Evolutionary conservation across 768 basidiomycete genomes (phyloP), one percentile per base, ranked within the genome.

Genomic region (Daedaleopsis nitida): DNA sequence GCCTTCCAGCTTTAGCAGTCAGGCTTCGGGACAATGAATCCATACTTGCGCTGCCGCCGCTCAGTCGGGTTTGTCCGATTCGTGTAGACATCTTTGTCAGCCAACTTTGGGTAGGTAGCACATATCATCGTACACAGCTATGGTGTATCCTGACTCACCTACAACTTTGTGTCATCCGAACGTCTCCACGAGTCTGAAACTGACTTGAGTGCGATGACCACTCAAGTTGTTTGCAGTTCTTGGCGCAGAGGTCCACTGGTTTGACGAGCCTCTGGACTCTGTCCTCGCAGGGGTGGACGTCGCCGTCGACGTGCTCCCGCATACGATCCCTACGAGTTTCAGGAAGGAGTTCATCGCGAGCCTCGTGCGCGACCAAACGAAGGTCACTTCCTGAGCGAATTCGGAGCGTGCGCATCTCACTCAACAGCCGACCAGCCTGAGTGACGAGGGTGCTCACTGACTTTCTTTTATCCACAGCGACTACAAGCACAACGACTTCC

Each of bases 361-460:
- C 10, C 47, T 50, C 2, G 62, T 45, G 1, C 23, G 45, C 17
- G 57, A 34, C 56, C 54, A 50, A 27, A 59, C 57, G 14, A 63
- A 64, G 57, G 68, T 64, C 66, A 66, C 47, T 66, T 69, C 52
- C 62, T 65, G 17, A 57, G 61, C 52, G 68, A 69, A 47, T 69
- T 57, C 24, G 68, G 67, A 34, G 34, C n/a, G 67, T 68, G 57
- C 59, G 66, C 63, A n/a, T 39, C 11, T 32, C 32, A 3, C 1
- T 24, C 19, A 13, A 16, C n/a, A 0, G 14, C 17, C 9, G 14
- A n/a, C 3, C 44, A 49, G 17, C 23, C 14, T 14, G 47, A 21
- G 19, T 13, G 19, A 21, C 19, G 47, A 24, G 39, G 17, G 10
- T 3, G 12, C 47, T 27, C 47, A 24, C 10, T 3, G 52, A 19